Evolutionary conservation across 2,329 filamentous ascomycete species (phyloP).

Genomic region (Ophiostoma himal-ulmi): DNA sequence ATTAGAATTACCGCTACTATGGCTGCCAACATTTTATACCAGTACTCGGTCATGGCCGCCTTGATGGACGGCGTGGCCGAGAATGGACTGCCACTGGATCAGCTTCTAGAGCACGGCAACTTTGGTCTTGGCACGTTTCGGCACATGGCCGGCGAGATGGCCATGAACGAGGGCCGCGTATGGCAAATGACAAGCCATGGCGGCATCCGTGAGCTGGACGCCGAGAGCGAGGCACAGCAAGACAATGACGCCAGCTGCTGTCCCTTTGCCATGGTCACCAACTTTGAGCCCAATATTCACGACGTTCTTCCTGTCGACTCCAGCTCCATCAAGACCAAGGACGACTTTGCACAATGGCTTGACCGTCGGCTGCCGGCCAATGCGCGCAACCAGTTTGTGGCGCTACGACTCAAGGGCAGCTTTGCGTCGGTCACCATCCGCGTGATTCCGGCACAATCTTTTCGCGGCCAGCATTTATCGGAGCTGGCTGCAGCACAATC

Average conservation of each 20-base stretch:
- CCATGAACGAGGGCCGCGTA: constrained; percentile 4
- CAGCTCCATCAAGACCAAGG: background rate
- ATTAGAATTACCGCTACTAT: background rate
- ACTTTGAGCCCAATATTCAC: constrained; percentile 6
- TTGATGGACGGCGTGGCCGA: constrained; percentile 15
- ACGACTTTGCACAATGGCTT: background rate
- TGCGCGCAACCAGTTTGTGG: constrained; percentile 12
- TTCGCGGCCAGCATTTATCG: background rate
- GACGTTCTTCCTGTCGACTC: background rate
- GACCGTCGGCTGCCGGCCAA: background rate
- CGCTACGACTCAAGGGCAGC: constrained; percentile 5
- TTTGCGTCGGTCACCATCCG: constrained; percentile 12
- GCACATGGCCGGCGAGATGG: constrained; percentile 15
- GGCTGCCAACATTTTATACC: constrained; percentile 5
- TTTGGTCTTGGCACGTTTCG: constrained; percentile 11
- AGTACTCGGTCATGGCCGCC: constrained; percentile 14
- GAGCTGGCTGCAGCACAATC: constrained; percentile 1
- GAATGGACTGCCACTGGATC: constrained; percentile 1
- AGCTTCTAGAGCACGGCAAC: constrained; percentile 5
- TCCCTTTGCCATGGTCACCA: constrained; percentile 12
- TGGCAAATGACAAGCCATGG: constrained; percentile 14
- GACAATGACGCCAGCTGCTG: constrained; percentile 10
- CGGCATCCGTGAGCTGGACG: background rate
- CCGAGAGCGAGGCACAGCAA: background rate
- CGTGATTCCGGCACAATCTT: background rate